These are phyloP conservation scores for Chrysanthemum lavandulifolium DNA, from an alignment of 129 eudicot species.

Conservation along the genomic window DNA sequence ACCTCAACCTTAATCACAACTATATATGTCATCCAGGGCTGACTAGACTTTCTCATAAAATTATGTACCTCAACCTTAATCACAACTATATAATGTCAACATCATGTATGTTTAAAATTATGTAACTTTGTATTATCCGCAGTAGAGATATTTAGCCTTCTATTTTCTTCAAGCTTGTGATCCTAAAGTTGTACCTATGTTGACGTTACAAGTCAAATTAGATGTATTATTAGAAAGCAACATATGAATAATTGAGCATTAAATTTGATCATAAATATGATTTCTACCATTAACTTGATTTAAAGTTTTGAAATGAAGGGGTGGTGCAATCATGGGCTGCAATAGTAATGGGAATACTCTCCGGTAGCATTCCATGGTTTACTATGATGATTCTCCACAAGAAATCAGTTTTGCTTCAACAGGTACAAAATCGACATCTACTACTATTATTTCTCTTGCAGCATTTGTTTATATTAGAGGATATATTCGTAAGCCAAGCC, in stretches of 20 bases:
- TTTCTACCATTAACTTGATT: background rate
- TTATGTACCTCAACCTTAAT: no score
- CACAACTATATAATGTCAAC: no score
- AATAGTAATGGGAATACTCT: conserved; percentile 58
- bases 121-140: no score
- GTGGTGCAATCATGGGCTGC: conserved; percentile 90
- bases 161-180: background rate
- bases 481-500: no score
- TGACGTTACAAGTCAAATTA: background rate
- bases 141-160: no score
- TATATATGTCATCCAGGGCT: no score
- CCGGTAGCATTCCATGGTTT: conserved; percentile 82
- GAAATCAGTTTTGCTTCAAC: conserved; percentile 62
- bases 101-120: no score
- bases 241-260: background rate
- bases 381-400: conserved; percentile 90
- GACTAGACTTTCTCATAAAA: no score
- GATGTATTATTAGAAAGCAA: background rate
- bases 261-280: background rate
- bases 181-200: background rate
- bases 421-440: conserved; percentile 34
- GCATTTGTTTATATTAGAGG: no score
- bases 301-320: conserved; percentile 37
- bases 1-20: no score
- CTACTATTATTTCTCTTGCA: background rate